Base-by-base conservation (phyloP, 352 stramenopile genomes). In the Pythium coloratum region DNA sequence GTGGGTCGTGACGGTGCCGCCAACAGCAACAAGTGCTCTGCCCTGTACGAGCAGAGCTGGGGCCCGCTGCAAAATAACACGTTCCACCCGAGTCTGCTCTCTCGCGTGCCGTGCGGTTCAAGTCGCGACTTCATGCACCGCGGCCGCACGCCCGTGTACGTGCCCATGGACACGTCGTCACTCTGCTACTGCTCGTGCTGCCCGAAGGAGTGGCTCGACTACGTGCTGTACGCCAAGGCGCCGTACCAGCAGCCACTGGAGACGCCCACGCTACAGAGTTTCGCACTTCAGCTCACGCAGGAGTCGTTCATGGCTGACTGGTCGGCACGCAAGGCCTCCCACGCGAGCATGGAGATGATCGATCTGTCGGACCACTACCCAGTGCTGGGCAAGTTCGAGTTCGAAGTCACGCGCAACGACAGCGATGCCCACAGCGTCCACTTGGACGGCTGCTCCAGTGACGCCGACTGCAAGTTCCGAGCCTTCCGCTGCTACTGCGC, bases 101-200 rank as follows among this genome's bases (percentile, higher is more conserved):
- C 84, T 2, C 79, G 84, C 10, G 75, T 83, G 33, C 80, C 79
- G 6, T 94, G 83, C 38, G 59, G 38, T 1, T 50, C 50, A 24
- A 42, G 16, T 28, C 34, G 7, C 34, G 9, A 53, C 14, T 32
- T 26, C 14, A 14, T 28, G 9, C 56, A n/a, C 55, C 75, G 77
- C 8, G 54, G 70, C 12, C 65, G 72, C 26, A 55, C 67, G 40
- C 69, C 73, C 28, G 68, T 90, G 28, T 82, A 80, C 40, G 57
- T 80, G 38, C 51, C 80, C 16, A n/a, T 56, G 32, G 62, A 62
- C 42, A 62, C 65, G 7, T 71, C 81, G 24, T 76, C 71, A 10
- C 86, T 88, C 72, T 95, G 86, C 70, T 95, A 82, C 55, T 95
- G 86, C 50, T 76, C 86, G 0, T 95, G 86, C 64, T 95, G 86